Evolutionary conservation across 768 basidiomycete species (phyloP).

Genomic region (Favolaschia claudopus): DNA sequence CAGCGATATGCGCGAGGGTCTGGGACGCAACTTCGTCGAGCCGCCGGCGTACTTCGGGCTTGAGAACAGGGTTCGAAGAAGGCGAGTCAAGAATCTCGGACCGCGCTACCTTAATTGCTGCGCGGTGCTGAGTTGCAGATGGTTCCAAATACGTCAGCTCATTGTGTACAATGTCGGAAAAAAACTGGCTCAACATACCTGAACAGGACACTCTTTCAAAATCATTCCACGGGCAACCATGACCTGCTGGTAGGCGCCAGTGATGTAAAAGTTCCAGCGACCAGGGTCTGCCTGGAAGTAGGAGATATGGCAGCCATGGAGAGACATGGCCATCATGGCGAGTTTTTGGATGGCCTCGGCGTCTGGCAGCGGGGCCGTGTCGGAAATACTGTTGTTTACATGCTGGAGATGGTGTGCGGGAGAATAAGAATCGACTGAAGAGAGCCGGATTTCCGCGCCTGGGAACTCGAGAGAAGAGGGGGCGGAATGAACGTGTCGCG

Average conservation of each 20-base stretch:
- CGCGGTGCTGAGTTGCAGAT: conserved; percentile 68
- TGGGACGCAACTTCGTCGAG: conserved; percentile 95
- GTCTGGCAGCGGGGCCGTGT: conserved; percentile 54
- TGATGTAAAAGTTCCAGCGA: conserved; percentile 89
- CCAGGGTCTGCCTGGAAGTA: conserved; percentile 72
- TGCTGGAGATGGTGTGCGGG: conserved; percentile 51
- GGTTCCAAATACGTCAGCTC: conserved; percentile 28
- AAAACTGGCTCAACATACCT: conserved; percentile 53
- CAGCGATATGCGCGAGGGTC: conserved; percentile 92
- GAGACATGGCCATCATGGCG: conserved; percentile 77
- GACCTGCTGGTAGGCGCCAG: conserved; percentile 92
- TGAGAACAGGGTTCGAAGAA: conserved; percentile 79
- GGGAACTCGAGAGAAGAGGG: conserved; percentile 71
- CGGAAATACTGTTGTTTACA: conserved; percentile 40
- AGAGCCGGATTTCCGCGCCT: conserved; percentile 53
- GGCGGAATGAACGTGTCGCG: conserved; percentile 71
- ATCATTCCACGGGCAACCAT: conserved; percentile 90
- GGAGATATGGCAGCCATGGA: conserved; percentile 85
- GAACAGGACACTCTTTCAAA: conserved; percentile 87
- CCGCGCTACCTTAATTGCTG: conserved; percentile 88
- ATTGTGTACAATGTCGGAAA: conserved; percentile 18
- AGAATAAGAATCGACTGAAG: conserved; percentile 49
- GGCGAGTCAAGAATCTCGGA: conserved; percentile 92
- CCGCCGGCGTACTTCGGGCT: conserved; percentile 80
- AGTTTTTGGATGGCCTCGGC: conserved; percentile 83